A percentile compares a stretch with the other conserved stretches of the same genome.
Conservation (phyloP, 257 asterid species). For the Solanum chilense region DNA sequence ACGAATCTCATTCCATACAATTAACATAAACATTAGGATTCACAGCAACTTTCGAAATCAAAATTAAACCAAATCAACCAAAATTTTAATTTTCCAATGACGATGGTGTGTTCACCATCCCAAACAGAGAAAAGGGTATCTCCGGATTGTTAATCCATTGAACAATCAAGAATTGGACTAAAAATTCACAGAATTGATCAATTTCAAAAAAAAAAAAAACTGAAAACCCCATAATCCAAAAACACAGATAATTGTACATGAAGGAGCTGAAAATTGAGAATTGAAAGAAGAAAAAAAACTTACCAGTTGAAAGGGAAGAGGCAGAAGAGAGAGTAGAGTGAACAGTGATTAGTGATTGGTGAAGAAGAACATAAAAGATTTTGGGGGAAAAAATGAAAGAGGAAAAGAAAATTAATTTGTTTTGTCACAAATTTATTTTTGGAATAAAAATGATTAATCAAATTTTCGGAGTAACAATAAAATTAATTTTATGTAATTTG, state of each 20-base stretch:
- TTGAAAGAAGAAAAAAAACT: neutral
- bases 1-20: neutral
- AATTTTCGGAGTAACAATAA: neutral
- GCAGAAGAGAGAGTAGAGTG: neutral
- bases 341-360: neutral
- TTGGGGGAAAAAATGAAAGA: neutral
- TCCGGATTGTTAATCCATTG: neutral
- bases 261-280: neutral
- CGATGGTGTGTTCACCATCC: neutral
- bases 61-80: neutral
- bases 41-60: neutral
- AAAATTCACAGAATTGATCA: neutral
- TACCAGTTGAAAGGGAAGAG: neutral
- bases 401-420: neutral
- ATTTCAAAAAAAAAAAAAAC: neutral
- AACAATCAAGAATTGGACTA: neutral
- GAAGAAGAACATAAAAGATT: neutral
- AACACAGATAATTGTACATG: neutral
- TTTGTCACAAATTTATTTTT: neutral
- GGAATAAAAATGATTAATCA: neutral
- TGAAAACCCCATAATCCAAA: neutral
- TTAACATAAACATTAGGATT: neutral
- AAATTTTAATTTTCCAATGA: neutral
- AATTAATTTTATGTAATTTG: neutral
- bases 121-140: neutral